Conservation (phyloP, 1,284 basidiomycete genomes). For the Termitomyces sp. region DNA sequence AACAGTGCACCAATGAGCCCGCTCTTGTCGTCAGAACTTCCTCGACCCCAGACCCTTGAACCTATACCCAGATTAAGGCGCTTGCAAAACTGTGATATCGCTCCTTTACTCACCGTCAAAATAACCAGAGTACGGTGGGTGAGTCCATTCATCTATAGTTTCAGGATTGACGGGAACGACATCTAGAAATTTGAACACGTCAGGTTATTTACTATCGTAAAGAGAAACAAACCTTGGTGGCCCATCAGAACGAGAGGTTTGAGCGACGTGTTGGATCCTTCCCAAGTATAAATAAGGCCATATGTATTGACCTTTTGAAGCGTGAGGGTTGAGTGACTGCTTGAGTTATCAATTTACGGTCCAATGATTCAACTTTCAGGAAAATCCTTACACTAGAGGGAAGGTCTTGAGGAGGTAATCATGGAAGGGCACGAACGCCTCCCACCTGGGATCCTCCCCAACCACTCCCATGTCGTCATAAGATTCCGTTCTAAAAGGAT, state of each 20-base stretch:
- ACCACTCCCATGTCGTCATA: slow-evolving; percentile 44
- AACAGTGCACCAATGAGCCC: slow-evolving; percentile 50
- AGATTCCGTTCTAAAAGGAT: slow-evolving; percentile 36
- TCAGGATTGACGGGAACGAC: slow-evolving; percentile 62
- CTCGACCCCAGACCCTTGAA: slow-evolving; percentile 55
- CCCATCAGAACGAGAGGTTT: slow-evolving; percentile 67
- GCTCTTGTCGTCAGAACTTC: slow-evolving; percentile 55
- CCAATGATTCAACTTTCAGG: neutral
- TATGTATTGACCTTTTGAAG: slow-evolving; percentile 62
- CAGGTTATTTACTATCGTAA: neutral
- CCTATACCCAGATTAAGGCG: slow-evolving; percentile 23
- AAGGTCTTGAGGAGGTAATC: slow-evolving; percentile 41
- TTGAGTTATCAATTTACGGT: neutral
- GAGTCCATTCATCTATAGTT: slow-evolving; percentile 51
- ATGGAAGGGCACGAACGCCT: slow-evolving; percentile 45
- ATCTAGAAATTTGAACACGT: slow-evolving; percentile 34
- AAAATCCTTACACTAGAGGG: slow-evolving; percentile 38
- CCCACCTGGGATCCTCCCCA: slow-evolving; percentile 48
- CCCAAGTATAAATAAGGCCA: slow-evolving; percentile 66
- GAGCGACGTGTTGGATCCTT: slow-evolving; percentile 52
- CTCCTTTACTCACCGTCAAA: slow-evolving; percentile 44
- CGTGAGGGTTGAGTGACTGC: slow-evolving; percentile 48
- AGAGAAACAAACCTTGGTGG: slow-evolving; percentile 53
- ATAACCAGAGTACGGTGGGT: slow-evolving; percentile 61
- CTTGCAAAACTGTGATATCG: neutral